Conservation (phyloP, 306 rosid genomes). For the Vigna nakashimae region DNA sequence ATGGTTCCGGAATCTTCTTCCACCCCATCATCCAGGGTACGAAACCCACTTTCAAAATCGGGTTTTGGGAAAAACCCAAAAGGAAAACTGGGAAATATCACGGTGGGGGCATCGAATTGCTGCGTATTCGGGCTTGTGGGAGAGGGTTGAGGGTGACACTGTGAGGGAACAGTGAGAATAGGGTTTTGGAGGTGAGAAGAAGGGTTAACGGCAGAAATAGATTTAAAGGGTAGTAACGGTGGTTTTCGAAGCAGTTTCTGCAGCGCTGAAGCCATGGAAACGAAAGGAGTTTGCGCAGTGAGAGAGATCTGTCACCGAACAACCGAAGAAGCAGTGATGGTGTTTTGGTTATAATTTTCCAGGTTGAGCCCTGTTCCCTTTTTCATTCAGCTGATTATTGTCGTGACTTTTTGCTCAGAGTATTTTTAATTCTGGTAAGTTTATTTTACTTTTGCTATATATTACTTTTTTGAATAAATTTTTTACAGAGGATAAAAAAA, state of each 20-base stretch:
- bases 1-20: constrained; percentile 51
- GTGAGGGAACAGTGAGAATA: constrained; percentile 10
- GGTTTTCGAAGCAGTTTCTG: constrained; percentile 62
- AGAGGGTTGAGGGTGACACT: constrained; percentile 12
- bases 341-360: neutral
- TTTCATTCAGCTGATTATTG: neutral
- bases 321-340: neutral
- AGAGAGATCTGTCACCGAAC: neutral
- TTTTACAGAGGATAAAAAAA: too few relatives aligned
- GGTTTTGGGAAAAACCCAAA: constrained; percentile 60
- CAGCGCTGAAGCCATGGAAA: constrained; percentile 69
- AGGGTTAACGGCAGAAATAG: constrained; percentile 44
- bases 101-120: constrained; percentile 26
- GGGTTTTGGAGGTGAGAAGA: constrained; percentile 37
- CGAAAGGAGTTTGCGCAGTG: constrained; percentile 21
- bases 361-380: neutral
- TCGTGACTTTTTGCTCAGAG: too few relatives aligned
- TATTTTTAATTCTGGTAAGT: too few relatives aligned
- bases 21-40: constrained; percentile 40
- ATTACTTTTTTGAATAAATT: too few relatives aligned
- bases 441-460: too few relatives aligned
- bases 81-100: constrained; percentile 63
- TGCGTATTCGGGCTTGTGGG: neutral
- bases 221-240: constrained; percentile 32
- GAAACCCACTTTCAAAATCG: constrained; percentile 42